Conservation (phyloP, 2,329 filamentous ascomycete species). For the Aspergillus luchuensis region DNA sequence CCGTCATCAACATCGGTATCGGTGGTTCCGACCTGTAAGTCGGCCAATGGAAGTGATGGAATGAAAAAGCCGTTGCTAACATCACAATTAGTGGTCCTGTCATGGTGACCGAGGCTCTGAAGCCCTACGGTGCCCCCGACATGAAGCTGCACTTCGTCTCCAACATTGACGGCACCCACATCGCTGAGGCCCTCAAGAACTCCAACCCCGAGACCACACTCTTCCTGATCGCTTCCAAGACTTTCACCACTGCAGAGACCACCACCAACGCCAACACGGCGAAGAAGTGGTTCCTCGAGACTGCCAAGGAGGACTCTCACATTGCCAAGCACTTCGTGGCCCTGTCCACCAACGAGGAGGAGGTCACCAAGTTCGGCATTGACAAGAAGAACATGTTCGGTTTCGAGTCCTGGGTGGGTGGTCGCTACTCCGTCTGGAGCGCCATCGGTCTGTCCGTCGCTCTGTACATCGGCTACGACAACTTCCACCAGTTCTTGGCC, state of each 20-base stretch:
- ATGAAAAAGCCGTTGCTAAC: conserved; percentile 21
- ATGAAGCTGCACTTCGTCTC: conserved; percentile 96
- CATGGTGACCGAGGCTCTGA: conserved; percentile 98
- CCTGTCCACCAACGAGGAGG: conserved; percentile 89
- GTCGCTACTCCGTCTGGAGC: conserved; percentile 98
- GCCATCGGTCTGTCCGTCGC: conserved; percentile 94
- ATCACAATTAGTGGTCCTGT: conserved; percentile 72
- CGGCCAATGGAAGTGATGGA: not conserved
- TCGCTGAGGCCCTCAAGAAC: conserved; percentile 84
- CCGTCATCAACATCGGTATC: conserved; percentile 96
- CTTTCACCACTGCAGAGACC: conserved; percentile 98
- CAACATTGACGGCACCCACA: conserved; percentile 98
- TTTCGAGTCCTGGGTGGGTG: conserved; percentile 98
- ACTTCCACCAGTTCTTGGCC: conserved; percentile 93
- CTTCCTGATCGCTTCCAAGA: conserved; percentile 98
- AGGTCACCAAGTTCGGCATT: conserved; percentile 98
- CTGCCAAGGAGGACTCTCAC: conserved; percentile 68
- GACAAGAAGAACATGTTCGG: conserved; percentile 99
- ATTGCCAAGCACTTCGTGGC: conserved; percentile 99
- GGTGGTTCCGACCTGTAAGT: conserved; percentile 96
- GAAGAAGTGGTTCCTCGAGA: conserved; percentile 94
- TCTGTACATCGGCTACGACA: conserved; percentile 94
- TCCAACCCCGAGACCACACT: conserved; percentile 98
- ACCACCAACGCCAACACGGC: conserved; percentile 96
- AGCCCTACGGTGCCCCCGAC: conserved; percentile 84